Percentiles rank a stretch among this genome's conserved stretches.
phyloP scores from a whole-genome alignment of 73 alveolate genomes.

The Effrenium voratum region DNA sequence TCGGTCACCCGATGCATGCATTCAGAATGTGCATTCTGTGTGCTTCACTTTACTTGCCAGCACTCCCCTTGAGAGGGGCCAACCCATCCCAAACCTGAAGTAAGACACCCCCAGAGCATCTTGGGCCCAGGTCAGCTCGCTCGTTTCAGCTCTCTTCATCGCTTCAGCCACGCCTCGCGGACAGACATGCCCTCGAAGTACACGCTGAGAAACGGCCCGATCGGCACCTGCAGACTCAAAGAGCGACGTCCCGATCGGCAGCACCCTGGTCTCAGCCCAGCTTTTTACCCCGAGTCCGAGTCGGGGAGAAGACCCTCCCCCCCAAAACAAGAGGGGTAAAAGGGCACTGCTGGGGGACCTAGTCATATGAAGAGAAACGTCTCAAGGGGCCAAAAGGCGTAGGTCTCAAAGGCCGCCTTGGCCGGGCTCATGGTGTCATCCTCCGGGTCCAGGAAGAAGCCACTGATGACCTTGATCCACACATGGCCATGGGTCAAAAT shows the following conservation, averaged over 20 bases:
- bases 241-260: too few species aligned
- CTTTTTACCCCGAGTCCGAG: too few species aligned
- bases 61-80: background rate
- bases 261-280: too few species aligned
- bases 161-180: constrained; percentile 30
- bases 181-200: constrained; percentile 93
- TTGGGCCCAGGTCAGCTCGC: background rate
- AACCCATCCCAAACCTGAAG: background rate
- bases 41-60: too few species aligned
- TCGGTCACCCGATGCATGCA: background rate
- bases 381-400: background rate
- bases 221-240: constrained; percentile 85
- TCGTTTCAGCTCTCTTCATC: background rate
- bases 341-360: too few species aligned
- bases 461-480: constrained; percentile 84
- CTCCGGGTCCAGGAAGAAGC: constrained; percentile 85
- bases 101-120: background rate
- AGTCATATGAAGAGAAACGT: background rate
- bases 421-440: constrained; percentile 94
- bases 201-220: constrained; percentile 89
- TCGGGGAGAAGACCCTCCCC: too few species aligned
- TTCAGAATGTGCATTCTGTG: background rate
- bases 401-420: constrained; percentile 4
- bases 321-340: too few species aligned
- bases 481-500: too few species aligned